Evolutionary conservation across 1,139 yeast genomes (phyloP), one percentile per base, ranked within the genome.

Genomic region (Torulaspora globosa): DNA sequence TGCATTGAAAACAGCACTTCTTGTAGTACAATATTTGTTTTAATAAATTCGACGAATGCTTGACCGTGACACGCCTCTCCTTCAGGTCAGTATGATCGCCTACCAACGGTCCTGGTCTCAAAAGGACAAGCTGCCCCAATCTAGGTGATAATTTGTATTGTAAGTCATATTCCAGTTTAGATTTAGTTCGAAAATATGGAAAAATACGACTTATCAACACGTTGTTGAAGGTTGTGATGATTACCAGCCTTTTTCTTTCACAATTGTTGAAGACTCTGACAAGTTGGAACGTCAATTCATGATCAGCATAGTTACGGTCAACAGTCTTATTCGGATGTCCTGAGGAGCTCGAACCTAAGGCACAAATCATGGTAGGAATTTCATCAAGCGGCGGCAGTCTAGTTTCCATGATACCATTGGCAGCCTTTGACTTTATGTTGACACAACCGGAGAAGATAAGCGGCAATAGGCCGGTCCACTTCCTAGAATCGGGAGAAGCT

Each of bases 101-200:
- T 23, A 57, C 49, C 8, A 66, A 35, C 6, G 70, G 67, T 2
- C 70, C 70, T 2, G 70, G 69, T 48, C 66, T 56, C 9, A 66
- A 40, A 2, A 66, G 50, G 3, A 56, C 27, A 2, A 63, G 44
- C n/a, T 52, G 53, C 5, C 53, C 51, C 11, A 62, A 23, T 0
- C 49, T 44, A 5, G 52, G 48, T 11, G 38, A 29, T 8, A 62
- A 35, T 2, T 47, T 52, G n/a, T 54, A 44, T 24, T 54, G 55
- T 36, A 63, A 44, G 32, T 54, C 53, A 3, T 52, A 46, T 46
- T 65, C 68, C 36, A 64, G 36, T 18, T 43, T 48, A 23, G 46
- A 40, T 48, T 60, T 60, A 4, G 53, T 46, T 16, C 36, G 43
- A 40, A 66, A 63, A 36, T 65, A 66, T 2, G 59, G 59, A 31